phyloP scores from a whole-genome alignment of 768 basidiomycete genomes.

The Gloeophyllum trabeum region DNA sequence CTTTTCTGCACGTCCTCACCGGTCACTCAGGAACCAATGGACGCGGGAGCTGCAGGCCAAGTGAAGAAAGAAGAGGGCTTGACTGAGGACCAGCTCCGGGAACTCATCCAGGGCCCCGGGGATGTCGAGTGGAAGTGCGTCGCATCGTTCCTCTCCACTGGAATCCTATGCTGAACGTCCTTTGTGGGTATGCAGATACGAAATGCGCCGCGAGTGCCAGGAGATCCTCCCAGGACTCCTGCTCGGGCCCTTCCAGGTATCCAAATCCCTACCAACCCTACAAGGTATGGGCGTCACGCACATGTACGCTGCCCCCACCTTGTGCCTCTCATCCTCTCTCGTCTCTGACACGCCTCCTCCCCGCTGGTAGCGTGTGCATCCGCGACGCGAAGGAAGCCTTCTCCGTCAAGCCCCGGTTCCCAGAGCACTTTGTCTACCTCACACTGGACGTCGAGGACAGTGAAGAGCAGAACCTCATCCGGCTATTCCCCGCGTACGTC shows the following conservation, averaged over 20 bases:
- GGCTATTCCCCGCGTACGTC: conserved; percentile 74
- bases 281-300: conserved; percentile 63
- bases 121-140: conserved; percentile 79
- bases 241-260: conserved; percentile 83
- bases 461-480: conserved; percentile 91
- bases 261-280: conserved; percentile 69
- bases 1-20: no score
- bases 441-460: conserved; percentile 83
- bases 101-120: conserved; percentile 65
- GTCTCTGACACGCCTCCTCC: neutral
- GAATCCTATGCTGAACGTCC: neutral
- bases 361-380: conserved; percentile 66
- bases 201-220: conserved; percentile 93
- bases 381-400: conserved; percentile 86
- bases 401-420: conserved; percentile 79
- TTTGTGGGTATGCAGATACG: conserved; percentile 43
- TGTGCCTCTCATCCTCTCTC: neutral
- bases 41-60: no score
- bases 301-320: conserved; percentile 37
- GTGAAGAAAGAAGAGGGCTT: no score
- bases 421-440: conserved; percentile 66
- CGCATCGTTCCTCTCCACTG: neutral
- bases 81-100: conserved; percentile 32
- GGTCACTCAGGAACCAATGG: no score
- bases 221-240: conserved; percentile 77